Evolutionary conservation across 139 green algal genomes (phyloP), one percentile per base, ranked within the genome.

Genomic region (Eudorina sp.): DNA sequence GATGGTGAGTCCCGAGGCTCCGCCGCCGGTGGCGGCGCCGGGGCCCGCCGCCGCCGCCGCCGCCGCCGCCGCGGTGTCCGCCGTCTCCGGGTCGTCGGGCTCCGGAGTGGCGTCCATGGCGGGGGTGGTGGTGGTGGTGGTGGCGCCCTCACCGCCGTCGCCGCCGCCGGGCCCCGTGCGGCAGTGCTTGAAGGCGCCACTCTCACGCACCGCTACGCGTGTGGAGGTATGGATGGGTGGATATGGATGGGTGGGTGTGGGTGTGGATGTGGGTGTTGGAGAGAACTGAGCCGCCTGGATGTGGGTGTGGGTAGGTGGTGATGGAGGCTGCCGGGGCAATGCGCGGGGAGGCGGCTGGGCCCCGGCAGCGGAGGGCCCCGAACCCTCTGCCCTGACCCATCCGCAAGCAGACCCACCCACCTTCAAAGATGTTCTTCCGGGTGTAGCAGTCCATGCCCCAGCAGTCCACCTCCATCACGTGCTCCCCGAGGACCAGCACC

Each of bases 371-470:
- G n/a, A n/a, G n/a, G n/a, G 51, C 51, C 16, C 16, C 13, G 51
- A 58, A 25, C 51, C 51, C 51, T 16, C 51, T 13, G 51, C 51
- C 51, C 58, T 21, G 6, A 14, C 58, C 58, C 58, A 68, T 36
- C 58, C 58, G 58, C 51, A 25, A 21, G n/a, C n/a, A n/a, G n/a
- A n/a, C n/a, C 23, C 38, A 14, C 70, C 40, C 70, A 96, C 90
- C 95, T 41, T 97, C 94, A 34, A 93, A 91, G 21, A 98, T 94
- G 93, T 97, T 97, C 38, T 90, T 74, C 19, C 96, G 91, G 1
- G 94, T 97, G 87, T 98, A 98, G 86, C 94, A 97, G 93, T 98
- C 96, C 79, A 98, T 95, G 73, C 96, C 96, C 96, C 96, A 98
- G 53, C 89, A 89, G 90, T 98, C 90, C 43, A 96, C 88, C 90